Evolutionary conservation across 2,329 filamentous ascomycete species (phyloP).

Genomic region (Piedraia hortae): DNA sequence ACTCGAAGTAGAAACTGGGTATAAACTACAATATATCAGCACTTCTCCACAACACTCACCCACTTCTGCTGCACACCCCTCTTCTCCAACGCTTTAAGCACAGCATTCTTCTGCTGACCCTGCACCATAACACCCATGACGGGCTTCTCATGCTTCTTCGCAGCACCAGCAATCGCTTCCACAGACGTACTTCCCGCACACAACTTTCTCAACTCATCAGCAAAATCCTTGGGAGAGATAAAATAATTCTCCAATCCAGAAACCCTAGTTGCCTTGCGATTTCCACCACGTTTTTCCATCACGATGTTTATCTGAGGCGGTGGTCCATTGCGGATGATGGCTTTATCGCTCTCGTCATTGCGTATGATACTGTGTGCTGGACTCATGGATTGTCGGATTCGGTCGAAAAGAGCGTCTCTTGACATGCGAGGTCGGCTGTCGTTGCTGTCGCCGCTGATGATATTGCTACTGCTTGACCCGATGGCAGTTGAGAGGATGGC

Average conservation of each 20-base stretch:
- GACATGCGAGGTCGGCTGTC: too few relatives aligned
- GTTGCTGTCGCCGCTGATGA: conserved; percentile 27
- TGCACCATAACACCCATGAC: conserved; percentile 41
- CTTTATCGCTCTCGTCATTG: conserved; percentile 28
- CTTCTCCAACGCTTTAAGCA: conserved; percentile 30
- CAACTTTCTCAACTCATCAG: conserved; percentile 37
- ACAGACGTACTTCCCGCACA: conserved; percentile 42
- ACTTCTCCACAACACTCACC: conserved; percentile 39
- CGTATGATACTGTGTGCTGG: conserved; percentile 30
- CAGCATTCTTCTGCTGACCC: conserved; percentile 33
- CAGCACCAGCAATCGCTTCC: conserved; percentile 29
- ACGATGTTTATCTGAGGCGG: conserved; percentile 31
- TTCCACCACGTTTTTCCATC: conserved; percentile 35
- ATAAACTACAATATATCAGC: too few relatives aligned
- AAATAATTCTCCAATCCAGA: conserved; percentile 33
- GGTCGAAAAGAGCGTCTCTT: conserved; percentile 32
- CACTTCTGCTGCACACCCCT: conserved; percentile 31
- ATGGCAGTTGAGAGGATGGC: conserved; percentile 34
- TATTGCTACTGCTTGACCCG: conserved; percentile 26
- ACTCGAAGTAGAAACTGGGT: too few relatives aligned
- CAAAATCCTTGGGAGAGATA: conserved; percentile 30
- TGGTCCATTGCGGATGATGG: conserved; percentile 25
- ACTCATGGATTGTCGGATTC: conserved; percentile 26
- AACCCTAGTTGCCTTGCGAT: conserved; percentile 37
- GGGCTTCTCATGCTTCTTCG: conserved; percentile 31